These are phyloP conservation scores for Xylariaceae sp. DNA, from an alignment of 2,329 filamentous ascomycete species.

Conservation along the genomic window DNA sequence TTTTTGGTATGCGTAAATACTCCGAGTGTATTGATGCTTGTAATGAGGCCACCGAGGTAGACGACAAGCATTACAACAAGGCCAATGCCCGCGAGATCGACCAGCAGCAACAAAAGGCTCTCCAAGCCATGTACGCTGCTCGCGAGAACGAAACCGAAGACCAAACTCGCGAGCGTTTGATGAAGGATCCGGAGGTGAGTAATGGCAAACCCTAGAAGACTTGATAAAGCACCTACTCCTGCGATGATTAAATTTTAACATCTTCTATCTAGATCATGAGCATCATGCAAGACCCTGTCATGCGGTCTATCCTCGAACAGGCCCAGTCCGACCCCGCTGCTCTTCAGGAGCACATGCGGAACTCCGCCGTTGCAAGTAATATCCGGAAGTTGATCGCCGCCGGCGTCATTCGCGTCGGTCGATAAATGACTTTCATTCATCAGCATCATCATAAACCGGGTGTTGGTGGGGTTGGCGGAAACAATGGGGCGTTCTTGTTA, in stretches of 20 bases:
- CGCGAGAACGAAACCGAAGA: conserved; percentile 94
- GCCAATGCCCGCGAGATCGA: conserved; percentile 90
- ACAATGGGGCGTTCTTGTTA: not conserved
- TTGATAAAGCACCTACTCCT: not conserved
- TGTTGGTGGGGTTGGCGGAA: too few species aligned
- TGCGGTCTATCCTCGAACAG: conserved; percentile 96
- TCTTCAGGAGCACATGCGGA: conserved; percentile 95
- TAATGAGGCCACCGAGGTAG: conserved; percentile 70
- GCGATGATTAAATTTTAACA: conserved; percentile 25
- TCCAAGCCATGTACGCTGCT: conserved; percentile 81
- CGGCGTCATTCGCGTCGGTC: conserved; percentile 77
- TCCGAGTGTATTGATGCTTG: conserved; percentile 90
- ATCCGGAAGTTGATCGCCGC: conserved; percentile 93
- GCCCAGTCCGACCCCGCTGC: conserved; percentile 89
- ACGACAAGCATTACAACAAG: conserved; percentile 60
- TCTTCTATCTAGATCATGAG: conserved; percentile 59
- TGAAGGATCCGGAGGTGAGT: conserved; percentile 82
- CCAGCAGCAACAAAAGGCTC: conserved; percentile 86
- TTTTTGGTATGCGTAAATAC: conserved; percentile 97
- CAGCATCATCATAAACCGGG: conserved; percentile 12
- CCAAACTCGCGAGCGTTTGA: conserved; percentile 85
- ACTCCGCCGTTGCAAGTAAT: conserved; percentile 76
- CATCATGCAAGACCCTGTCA: conserved; percentile 92
- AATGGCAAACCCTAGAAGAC: not conserved
- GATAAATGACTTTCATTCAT: conserved; percentile 17